Base-by-base conservation (phyloP, 108 stramenopile genomes). In the Stephanodiscus minutulus region DNA sequence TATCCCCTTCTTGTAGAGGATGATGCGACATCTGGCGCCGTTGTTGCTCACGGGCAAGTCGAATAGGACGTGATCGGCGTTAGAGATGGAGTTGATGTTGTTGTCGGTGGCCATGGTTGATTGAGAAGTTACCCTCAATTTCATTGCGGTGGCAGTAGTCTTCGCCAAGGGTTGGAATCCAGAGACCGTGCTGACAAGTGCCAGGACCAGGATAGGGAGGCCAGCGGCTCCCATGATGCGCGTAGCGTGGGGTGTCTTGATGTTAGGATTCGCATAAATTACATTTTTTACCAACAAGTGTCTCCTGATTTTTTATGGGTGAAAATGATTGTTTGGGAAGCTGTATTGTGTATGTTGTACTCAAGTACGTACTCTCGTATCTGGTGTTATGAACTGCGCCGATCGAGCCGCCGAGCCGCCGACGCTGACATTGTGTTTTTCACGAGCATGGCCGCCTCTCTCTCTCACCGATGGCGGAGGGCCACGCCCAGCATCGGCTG, bases 1-100 rank as follows among this genome's bases (percentile, higher is more conserved):
- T 22, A 95, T 82, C 31, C 72, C 63, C 77, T 95, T 95, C 69
- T 92, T 85, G 81, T 93, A 91, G 22, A 86, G 47, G 68, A 96
- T 88, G 71, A 89, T 82, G 17, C 95, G 89, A 75, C 91, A 91
- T 46, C 96, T 83, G 8, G 94, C 95, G 5, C 97, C 97, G 70
- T 96, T 94, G 83, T 97, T 98, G 53, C 91, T 92, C 1, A 97
- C 95, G 2, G 97, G 97, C 65, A 94, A 63, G 68, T 98, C 97
- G 61, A 85, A 97, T 8, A 96, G 84, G 43, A 79, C 83, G 70
- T 83, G 86, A 18, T 79, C 73, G 21, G 82, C 55, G 21, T 70
- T 74, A 39, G 73, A 66, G 29, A 65, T 24, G 47, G 5, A 13
- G 55, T 33, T 56, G 28, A 15, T 29, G 28, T 31, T 56, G 55